A percentile compares a stretch with the other conserved stretches of the same genome.
Conservation (phyloP, 768 basidiomycete genomes). For the Phlegmacium glaucopus region DNA sequence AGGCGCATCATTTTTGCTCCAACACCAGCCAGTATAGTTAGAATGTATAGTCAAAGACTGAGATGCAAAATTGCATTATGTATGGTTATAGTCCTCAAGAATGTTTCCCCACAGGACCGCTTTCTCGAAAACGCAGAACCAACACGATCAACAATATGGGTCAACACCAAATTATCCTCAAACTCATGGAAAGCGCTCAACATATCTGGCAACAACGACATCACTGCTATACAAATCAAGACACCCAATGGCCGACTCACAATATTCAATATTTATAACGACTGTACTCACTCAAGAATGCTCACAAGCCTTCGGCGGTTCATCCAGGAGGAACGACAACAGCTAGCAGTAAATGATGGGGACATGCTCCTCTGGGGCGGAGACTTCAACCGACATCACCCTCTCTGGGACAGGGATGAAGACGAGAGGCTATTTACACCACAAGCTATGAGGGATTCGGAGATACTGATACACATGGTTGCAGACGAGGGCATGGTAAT, state of each 20-base stretch:
- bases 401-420: conserved; percentile 31
- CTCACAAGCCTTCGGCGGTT: neutral
- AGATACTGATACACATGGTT: conserved; percentile 24
- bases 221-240: conserved; percentile 22
- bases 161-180: conserved; percentile 14
- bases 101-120: neutral
- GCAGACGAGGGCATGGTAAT: conserved; percentile 20
- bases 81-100: no score
- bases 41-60: no score
- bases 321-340: neutral
- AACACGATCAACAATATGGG: conserved; percentile 17
- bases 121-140: neutral
- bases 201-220: conserved; percentile 15
- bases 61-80: no score
- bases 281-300: conserved; percentile 8
- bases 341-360: neutral
- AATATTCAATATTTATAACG: conserved; percentile 26
- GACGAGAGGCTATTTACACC: conserved; percentile 34
- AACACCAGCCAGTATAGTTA: no score
- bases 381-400: conserved; percentile 39
- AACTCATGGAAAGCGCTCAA: conserved; percentile 17
- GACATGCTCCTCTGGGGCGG: no score
- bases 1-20: no score
- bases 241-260: conserved; percentile 11
- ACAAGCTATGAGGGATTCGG: conserved; percentile 13